phyloP scores from a whole-genome alignment of 2,329 filamentous ascomycete genomes.

The Aspergillus aculeatinus region DNA sequence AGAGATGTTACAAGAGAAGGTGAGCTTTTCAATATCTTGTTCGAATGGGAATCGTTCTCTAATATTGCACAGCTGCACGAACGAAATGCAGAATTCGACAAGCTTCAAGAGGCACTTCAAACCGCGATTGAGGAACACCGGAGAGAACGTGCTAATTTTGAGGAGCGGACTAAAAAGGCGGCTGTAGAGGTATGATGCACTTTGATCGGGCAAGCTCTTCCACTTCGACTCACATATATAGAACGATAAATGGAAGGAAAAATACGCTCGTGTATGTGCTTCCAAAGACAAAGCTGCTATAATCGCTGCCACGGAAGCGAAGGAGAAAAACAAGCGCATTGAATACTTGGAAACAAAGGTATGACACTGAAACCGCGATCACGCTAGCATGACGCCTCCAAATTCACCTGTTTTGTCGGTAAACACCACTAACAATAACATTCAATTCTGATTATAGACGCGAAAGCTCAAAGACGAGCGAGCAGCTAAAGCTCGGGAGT shows the following conservation, averaged over 20 bases:
- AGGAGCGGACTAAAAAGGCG: slow-evolving; percentile 20
- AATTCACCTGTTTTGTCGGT: background rate
- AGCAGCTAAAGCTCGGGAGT: slow-evolving; percentile 39
- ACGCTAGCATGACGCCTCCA: background rate
- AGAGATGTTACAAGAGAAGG: slow-evolving; percentile 23
- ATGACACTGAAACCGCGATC: background rate
- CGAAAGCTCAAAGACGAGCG: slow-evolving; percentile 37
- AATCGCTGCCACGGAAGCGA: slow-evolving; percentile 28
- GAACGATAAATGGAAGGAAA: slow-evolving; percentile 25
- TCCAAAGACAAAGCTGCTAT: slow-evolving; percentile 26
- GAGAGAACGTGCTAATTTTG: slow-evolving; percentile 20
- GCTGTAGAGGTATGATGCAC: slow-evolving; percentile 23
- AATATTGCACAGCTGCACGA: slow-evolving; percentile 25
- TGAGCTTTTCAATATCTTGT: slow-evolving; percentile 14
- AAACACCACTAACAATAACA: background rate
- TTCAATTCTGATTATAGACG: slow-evolving; percentile 21
- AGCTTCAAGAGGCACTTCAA: slow-evolving; percentile 21
- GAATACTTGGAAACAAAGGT: slow-evolving; percentile 37
- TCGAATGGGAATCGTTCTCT: background rate
- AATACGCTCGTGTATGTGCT: slow-evolving; percentile 26
- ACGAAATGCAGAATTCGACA: slow-evolving; percentile 23
- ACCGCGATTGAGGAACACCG: slow-evolving; percentile 22
- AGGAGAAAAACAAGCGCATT: slow-evolving; percentile 32
- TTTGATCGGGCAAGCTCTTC: too few relatives aligned
- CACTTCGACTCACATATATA: slow-evolving; percentile 10